These are phyloP conservation scores for Eucalyptus polybractea DNA, from an alignment of 345 rosid species.

Conservation along the genomic window DNA sequence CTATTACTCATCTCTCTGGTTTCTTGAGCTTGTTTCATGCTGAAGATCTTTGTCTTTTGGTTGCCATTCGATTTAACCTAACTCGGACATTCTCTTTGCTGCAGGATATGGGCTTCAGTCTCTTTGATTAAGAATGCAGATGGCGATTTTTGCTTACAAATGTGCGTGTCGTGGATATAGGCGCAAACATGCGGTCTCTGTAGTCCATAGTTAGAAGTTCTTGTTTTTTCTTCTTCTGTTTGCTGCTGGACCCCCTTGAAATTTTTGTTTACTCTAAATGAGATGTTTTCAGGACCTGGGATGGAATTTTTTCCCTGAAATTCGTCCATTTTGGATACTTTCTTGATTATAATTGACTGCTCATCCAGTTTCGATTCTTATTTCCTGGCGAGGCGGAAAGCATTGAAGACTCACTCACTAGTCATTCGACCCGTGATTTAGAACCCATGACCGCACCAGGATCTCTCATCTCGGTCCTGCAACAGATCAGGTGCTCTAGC, in stretches of 20 bases:
- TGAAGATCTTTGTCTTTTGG: neutral
- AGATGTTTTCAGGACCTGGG: neutral
- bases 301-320: neutral
- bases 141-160: neutral
- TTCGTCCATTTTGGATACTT: neutral
- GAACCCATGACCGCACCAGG: neutral
- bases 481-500: neutral
- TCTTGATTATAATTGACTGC: neutral
- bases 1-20: neutral
- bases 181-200: neutral
- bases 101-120: constrained; percentile 65
- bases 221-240: neutral
- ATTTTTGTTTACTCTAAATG: neutral
- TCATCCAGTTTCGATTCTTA: neutral
- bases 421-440: neutral
- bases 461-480: neutral
- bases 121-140: constrained; percentile 27
- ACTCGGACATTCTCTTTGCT: neutral
- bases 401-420: neutral
- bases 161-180: neutral
- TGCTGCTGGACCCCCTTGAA: neutral
- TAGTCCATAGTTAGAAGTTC: neutral
- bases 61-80: neutral
- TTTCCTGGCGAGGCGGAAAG: neutral
- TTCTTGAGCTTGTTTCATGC: neutral